Base-by-base conservation (phyloP, 495 filamentous ascomycete species). In the Podospora pseudocomata region DNA sequence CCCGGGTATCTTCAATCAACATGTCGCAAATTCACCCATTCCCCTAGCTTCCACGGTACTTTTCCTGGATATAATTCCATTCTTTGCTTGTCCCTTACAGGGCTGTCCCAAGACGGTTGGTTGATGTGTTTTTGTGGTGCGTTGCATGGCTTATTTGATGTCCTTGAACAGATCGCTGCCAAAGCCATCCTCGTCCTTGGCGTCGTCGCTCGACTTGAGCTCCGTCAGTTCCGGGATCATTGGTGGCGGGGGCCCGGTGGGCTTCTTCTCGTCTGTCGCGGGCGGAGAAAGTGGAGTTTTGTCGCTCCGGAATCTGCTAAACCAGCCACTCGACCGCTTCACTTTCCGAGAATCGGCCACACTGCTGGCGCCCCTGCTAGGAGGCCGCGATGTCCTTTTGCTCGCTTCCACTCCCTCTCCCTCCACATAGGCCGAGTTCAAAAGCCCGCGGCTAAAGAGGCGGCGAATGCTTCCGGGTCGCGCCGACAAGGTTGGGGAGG, bases 161-260 rank as follows among this genome's bases (percentile, higher is more conserved):
- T 85, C 74, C 73, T 87, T 88, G 75, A 89, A 89, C 68, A 89
- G 74, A 53, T 88, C 86, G 62, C 77, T 80, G 39, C 86, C 86
- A 67, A 89, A 76, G 23, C 73, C 73, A 9, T 66, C 73, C 30
- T 79, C 78, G 56, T 80, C 75, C 62, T 76, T 73, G 58, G 74
- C 68, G 16, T 76, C 72, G 57, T 82, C 72, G 71, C 83, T 82
- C 26, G 82, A 76, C 72, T 86, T 83, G 63, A 87, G 77, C 39
- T 80, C 80, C 68, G 77, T 82, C 67, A 88, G 79, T 66, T 89
- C 86, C 60, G 87, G 87, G 55, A 89, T 81, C 79, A 83, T 87
- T 19, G 87, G 87, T 15, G 86, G 86, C 59, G 87, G 86, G 15
- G 84, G 80, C 56, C 80, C 80, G 62, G 70, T 73, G 27, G 81